Conservation (phyloP, 495 filamentous ascomycete genomes). For the Penicillium macrosclerotiorum region DNA sequence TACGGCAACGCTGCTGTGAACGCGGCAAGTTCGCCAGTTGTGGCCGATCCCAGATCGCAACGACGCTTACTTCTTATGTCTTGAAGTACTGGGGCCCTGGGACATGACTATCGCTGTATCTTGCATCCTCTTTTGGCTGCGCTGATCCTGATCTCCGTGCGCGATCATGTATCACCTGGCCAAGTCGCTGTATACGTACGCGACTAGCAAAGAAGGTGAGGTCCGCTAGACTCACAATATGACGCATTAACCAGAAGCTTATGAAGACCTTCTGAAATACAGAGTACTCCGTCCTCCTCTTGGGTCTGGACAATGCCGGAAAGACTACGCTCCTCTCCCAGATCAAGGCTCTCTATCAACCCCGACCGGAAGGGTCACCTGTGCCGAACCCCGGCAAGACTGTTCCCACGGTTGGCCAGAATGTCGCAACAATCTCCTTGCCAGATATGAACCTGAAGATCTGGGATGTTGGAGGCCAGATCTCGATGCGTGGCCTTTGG, state of each 20-base stretch:
- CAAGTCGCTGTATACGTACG: conserved; percentile 89
- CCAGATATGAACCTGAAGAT: conserved; percentile 95
- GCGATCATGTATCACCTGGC: conserved; percentile 90
- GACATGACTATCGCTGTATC: conserved; percentile 2
- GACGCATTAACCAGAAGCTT: neutral
- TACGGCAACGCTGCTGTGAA: conserved; percentile 18
- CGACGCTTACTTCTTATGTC: conserved; percentile 14
- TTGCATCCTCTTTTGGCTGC: conserved; percentile 16
- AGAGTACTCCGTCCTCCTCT: conserved; percentile 97
- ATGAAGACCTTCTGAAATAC: neutral
- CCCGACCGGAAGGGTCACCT: conserved; percentile 54
- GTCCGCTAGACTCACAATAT: neutral
- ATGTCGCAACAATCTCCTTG: conserved; percentile 84
- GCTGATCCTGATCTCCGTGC: conserved; percentile 14
- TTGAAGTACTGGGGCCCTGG: too few species aligned
- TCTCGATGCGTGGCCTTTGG: conserved; percentile 86
- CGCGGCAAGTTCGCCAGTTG: too few species aligned
- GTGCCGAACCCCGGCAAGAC: conserved; percentile 61
- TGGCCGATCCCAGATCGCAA: conserved; percentile 9
- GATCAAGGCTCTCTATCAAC: conserved; percentile 82
- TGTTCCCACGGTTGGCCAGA: conserved; percentile 96
- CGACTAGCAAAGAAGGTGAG: conserved; percentile 90
- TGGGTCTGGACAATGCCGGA: conserved; percentile 96
- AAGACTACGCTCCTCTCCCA: conserved; percentile 98
- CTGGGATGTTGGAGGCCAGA: conserved; percentile 97